A percentile compares a stretch with the other conserved stretches of the same genome.
phyloP scores from a whole-genome alignment of 164 flowering plant species.

The Brasenia schreberi region DNA sequence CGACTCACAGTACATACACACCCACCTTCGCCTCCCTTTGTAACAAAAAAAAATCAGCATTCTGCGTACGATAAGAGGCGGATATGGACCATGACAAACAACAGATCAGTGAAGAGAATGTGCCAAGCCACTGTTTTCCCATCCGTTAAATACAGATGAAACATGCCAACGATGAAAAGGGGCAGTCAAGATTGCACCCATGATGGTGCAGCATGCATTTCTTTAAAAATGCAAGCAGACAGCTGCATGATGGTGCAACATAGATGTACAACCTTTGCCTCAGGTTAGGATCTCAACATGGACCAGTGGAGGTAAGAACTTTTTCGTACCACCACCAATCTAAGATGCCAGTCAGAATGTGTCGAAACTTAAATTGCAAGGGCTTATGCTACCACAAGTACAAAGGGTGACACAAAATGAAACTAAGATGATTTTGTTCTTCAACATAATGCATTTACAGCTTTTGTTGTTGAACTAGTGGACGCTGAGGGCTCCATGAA shows the following conservation, averaged over 20 bases:
- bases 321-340: not conserved
- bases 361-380: not conserved
- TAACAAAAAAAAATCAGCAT: no score
- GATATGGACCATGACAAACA: no score
- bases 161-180: not conserved
- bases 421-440: not conserved
- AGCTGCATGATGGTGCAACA: not conserved
- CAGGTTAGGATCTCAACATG: not conserved
- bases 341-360: not conserved
- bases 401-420: not conserved
- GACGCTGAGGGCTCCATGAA: constrained; percentile 12
- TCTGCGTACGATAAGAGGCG: no score
- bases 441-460: constrained; percentile 10
- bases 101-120: no score
- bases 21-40: no score
- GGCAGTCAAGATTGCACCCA: no score
- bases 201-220: no score
- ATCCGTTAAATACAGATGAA: not conserved
- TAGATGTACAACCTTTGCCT: not conserved
- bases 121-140: no score
- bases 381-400: no score
- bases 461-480: constrained; percentile 12
- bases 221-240: not conserved
- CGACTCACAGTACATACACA: no score
- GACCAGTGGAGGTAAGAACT: not conserved